Evolutionary conservation across 345 rosid species (phyloP).

Genomic region (Hibiscus tridactylites): DNA sequence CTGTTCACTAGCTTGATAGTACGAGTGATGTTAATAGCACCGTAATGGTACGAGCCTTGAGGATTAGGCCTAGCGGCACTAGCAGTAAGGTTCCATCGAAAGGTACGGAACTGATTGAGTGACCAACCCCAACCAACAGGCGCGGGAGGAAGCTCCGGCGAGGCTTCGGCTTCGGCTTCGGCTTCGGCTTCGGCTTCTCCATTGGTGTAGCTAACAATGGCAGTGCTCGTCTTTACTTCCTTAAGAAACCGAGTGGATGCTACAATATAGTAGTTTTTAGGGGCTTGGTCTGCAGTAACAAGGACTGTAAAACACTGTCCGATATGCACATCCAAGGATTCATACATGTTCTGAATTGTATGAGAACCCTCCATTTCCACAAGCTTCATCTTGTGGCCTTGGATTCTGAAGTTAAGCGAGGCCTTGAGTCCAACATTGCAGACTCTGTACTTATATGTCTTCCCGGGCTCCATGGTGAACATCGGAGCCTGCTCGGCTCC

Average conservation of each 20-base stretch:
- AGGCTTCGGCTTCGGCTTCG: slow-evolving; percentile 23
- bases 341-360: slow-evolving; percentile 47
- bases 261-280: slow-evolving; percentile 53
- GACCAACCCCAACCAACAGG: slow-evolving; percentile 77
- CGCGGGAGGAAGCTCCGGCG: slow-evolving; percentile 35
- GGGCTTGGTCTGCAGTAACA: slow-evolving; percentile 42
- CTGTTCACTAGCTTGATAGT: slow-evolving; percentile 54
- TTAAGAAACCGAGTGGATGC: slow-evolving; percentile 58
- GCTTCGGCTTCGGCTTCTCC: slow-evolving; percentile 27
- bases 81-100: slow-evolving; percentile 74
- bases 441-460: slow-evolving; percentile 52
- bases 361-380: slow-evolving; percentile 78
- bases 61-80: slow-evolving; percentile 86
- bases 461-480: slow-evolving; percentile 51
- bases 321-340: slow-evolving; percentile 61
- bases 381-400: slow-evolving; percentile 52
- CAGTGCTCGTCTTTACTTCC: slow-evolving; percentile 22
- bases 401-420: slow-evolving; percentile 56
- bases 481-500: slow-evolving; percentile 33
- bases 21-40: slow-evolving; percentile 52
- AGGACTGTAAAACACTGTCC: slow-evolving; percentile 52
- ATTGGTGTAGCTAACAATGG: slow-evolving; percentile 39
- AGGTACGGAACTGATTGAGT: slow-evolving; percentile 60
- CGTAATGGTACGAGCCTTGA: slow-evolving; percentile 76
- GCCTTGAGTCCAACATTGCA: slow-evolving; percentile 61